phyloP scores from a whole-genome alignment of 805 yeast species.

The Torulaspora indica region DNA sequence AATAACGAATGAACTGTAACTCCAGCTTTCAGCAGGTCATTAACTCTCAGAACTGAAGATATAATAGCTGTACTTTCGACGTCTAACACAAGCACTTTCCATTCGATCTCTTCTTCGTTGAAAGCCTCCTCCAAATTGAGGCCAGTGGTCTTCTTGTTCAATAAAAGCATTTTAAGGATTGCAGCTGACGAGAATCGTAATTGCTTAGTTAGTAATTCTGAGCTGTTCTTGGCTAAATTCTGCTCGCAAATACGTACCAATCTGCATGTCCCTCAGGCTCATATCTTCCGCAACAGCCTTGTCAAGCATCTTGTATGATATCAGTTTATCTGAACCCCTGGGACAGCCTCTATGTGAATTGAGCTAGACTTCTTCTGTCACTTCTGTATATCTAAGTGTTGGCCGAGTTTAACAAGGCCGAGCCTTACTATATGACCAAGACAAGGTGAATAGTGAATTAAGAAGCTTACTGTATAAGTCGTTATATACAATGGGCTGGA shows the following conservation, averaged over 20 bases:
- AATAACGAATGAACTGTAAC: constrained; percentile 84
- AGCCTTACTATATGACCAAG: background rate
- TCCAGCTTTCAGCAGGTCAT: constrained; percentile 84
- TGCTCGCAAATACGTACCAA: constrained; percentile 28
- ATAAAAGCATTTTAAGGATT: constrained; percentile 80
- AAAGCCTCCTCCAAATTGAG: constrained; percentile 51
- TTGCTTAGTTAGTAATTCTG: constrained; percentile 7
- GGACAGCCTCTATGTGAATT: background rate
- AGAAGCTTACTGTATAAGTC: background rate
- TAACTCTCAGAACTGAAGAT: constrained; percentile 87
- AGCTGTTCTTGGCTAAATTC: background rate
- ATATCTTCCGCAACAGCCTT: constrained; percentile 22
- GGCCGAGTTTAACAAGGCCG: background rate
- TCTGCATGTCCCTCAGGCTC: constrained; percentile 42
- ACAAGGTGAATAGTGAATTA: background rate
- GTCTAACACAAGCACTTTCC: constrained; percentile 91
- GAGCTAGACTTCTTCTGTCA: background rate
- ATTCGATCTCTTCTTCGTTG: constrained; percentile 62
- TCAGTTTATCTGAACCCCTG: background rate
- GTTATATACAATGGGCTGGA: constrained; percentile 5
- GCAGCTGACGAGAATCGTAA: constrained; percentile 12
- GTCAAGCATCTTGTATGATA: constrained; percentile 7
- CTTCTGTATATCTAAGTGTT: background rate
- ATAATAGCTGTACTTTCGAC: constrained; percentile 74
- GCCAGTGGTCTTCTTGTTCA: constrained; percentile 57